These are phyloP conservation scores for Salvia rosmarinus DNA, from an alignment of 257 asterid species.

Conservation along the genomic window DNA sequence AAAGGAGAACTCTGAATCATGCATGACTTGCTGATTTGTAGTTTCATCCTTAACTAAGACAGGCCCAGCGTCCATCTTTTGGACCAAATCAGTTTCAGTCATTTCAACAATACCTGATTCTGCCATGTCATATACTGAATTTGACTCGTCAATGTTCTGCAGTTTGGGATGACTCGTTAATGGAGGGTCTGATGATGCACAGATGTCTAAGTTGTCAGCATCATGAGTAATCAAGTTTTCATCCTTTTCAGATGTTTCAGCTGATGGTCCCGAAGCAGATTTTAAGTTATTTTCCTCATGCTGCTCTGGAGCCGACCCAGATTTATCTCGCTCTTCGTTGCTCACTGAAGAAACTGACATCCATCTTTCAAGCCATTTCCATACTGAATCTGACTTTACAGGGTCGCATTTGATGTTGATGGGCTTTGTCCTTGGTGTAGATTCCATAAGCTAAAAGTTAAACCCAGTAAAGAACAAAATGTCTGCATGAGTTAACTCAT, in stretches of 20 bases:
- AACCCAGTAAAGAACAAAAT: constrained; percentile 33
- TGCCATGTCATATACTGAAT: constrained; percentile 28
- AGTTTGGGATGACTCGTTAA: constrained; percentile 33
- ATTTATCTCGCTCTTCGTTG: constrained; percentile 41
- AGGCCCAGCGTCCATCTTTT: constrained; percentile 39
- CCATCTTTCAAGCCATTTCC: constrained; percentile 99
- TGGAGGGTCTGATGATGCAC: constrained; percentile 30
- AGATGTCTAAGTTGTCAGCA: constrained; percentile 32
- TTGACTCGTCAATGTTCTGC: constrained; percentile 40
- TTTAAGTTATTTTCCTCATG: constrained; percentile 24
- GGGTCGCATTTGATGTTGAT: constrained; percentile 90
- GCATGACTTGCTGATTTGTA: constrained; percentile 36
- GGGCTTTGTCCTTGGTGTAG: constrained; percentile 61
- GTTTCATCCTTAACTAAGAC: constrained; percentile 39
- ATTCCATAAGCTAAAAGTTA: constrained; percentile 66
- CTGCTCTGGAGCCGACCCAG: constrained; percentile 34
- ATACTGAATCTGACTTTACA: constrained; percentile 72
- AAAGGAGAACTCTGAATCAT: constrained; percentile 21
- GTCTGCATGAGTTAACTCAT: constrained; percentile 8
- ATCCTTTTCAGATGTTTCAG: constrained; percentile 34
- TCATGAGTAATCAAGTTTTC: constrained; percentile 25
- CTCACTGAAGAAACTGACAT: constrained; percentile 68
- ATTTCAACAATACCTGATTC: constrained; percentile 44
- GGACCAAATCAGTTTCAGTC: constrained; percentile 38
- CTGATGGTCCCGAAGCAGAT: constrained; percentile 23